Evolutionary conservation across 2,329 filamentous ascomycete genomes (phyloP).

Genomic region (Hymenoscyphus albidus): DNA sequence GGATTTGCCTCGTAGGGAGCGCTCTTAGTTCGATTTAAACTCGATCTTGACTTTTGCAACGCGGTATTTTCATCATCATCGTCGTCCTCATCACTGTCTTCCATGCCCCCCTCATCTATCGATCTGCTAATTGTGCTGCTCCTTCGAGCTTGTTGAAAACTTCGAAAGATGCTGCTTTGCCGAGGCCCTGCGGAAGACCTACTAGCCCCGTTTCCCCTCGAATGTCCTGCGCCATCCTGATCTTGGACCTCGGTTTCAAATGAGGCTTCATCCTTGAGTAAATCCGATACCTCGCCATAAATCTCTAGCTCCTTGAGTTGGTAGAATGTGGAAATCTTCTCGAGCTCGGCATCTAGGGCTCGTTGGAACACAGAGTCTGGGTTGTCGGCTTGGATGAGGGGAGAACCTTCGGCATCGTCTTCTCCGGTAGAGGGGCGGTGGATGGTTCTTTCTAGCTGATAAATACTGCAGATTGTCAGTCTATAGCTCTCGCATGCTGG

Average conservation of each 20-base stretch:
- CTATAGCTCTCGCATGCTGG: neutral
- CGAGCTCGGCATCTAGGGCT: conserved; percentile 81
- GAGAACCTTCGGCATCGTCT: conserved; percentile 77
- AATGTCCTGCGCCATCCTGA: conserved; percentile 33
- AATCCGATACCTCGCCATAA: conserved; percentile 70
- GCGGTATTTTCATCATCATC: conserved; percentile 60
- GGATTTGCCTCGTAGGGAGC: conserved; percentile 24
- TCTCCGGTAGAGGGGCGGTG: conserved; percentile 54
- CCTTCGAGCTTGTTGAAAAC: conserved; percentile 43
- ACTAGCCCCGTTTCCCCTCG: conserved; percentile 42
- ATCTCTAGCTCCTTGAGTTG: conserved; percentile 85
- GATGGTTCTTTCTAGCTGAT: conserved; percentile 83
- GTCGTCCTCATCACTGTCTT: conserved; percentile 57
- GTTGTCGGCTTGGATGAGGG: conserved; percentile 68
- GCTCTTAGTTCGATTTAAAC: conserved; percentile 34
- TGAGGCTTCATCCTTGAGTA: conserved; percentile 72
- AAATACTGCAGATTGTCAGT: conserved; percentile 61
- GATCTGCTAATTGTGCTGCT: conserved; percentile 43
- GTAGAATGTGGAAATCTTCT: conserved; percentile 93
- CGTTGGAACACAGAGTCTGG: conserved; percentile 78
- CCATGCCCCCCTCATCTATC: conserved; percentile 50
- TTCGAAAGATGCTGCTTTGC: conserved; percentile 50
- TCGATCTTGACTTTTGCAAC: conserved; percentile 34
- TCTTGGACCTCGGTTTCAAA: conserved; percentile 44
- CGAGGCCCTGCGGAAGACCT: conserved; percentile 41